phyloP scores from a whole-genome alignment of 768 basidiomycete species.

The Clathrus columnatus region DNA sequence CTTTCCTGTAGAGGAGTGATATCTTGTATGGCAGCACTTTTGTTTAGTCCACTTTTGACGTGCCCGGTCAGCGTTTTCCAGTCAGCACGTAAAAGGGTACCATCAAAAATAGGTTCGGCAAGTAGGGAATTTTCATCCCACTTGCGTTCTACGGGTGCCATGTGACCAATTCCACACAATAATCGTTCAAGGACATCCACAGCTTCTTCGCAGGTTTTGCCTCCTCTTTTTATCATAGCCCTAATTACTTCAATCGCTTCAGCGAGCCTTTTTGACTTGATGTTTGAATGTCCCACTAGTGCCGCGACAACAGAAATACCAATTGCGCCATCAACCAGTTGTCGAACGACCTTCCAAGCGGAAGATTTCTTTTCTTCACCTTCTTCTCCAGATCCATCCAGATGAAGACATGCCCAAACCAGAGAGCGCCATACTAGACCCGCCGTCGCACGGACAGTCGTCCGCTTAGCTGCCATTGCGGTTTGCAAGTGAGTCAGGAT shows the following conservation, averaged over 20 bases:
- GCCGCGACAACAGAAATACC: slow-evolving; percentile 51
- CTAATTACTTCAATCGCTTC: slow-evolving; percentile 43
- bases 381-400: slow-evolving; percentile 8
- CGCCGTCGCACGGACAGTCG: slow-evolving; percentile 49
- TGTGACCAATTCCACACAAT: slow-evolving; percentile 16
- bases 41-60: slow-evolving; percentile 45
- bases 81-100: slow-evolving; percentile 46
- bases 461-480: slow-evolving; percentile 53
- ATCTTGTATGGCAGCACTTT: slow-evolving; percentile 44
- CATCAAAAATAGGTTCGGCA: slow-evolving; percentile 45
- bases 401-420: slow-evolving; percentile 14
- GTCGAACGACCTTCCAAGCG: slow-evolving; percentile 39
- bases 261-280: slow-evolving; percentile 18
- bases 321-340: slow-evolving; percentile 49
- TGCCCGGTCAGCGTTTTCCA: slow-evolving; percentile 36
- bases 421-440: slow-evolving; percentile 48
- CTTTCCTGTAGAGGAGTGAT: slow-evolving; percentile 48
- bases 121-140: slow-evolving; percentile 45
- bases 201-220: slow-evolving; percentile 43
- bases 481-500: slow-evolving; percentile 43
- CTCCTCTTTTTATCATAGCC: slow-evolving; percentile 48
- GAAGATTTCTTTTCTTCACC: slow-evolving; percentile 8
- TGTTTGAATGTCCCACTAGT: slow-evolving; percentile 29
- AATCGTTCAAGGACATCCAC: slow-evolving; percentile 39
- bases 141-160: slow-evolving; percentile 22